These are phyloP conservation scores for Ambrosia hybrid DNA, from an alignment of 140 eudicot genomes.

Conservation along the genomic window DNA sequence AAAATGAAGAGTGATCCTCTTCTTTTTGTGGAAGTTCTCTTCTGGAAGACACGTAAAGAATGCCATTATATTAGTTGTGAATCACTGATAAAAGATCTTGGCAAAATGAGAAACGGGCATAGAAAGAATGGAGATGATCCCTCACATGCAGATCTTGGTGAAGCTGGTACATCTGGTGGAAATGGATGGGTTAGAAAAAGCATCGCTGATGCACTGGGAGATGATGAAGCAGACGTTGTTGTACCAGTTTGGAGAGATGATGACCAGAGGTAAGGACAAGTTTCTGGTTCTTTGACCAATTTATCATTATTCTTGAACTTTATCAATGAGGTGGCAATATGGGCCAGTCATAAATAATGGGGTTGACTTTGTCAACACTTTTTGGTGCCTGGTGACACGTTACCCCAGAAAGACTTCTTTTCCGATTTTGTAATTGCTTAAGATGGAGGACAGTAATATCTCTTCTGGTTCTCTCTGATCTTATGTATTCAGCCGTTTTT, in stretches of 20 bases:
- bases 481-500: conserved; percentile 18
- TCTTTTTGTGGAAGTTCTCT: conserved; percentile 83
- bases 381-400: no score
- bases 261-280: conserved; percentile 51
- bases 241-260: conserved; percentile 38
- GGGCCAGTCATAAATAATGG: no score
- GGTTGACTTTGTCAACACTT: no score
- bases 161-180: conserved; percentile 44
- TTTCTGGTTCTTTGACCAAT: conserved; percentile 12
- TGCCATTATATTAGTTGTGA: conserved; percentile 82
- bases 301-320: background rate
- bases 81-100: conserved; percentile 67
- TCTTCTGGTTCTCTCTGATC: conserved; percentile 9
- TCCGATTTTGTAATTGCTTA: background rate
- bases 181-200: conserved; percentile 67
- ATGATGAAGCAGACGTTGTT: conserved; percentile 84
- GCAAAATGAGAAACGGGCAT: conserved; percentile 47
- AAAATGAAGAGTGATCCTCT: conserved; percentile 87
- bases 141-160: conserved; percentile 42
- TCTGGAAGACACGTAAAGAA: conserved; percentile 86
- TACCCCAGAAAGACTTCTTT: no score
- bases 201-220: conserved; percentile 97
- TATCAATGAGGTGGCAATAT: no score
- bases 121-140: conserved; percentile 41
- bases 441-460: conserved; percentile 12